phyloP scores from a whole-genome alignment of 306 rosid species.

The Cucumis cinereus region DNA sequence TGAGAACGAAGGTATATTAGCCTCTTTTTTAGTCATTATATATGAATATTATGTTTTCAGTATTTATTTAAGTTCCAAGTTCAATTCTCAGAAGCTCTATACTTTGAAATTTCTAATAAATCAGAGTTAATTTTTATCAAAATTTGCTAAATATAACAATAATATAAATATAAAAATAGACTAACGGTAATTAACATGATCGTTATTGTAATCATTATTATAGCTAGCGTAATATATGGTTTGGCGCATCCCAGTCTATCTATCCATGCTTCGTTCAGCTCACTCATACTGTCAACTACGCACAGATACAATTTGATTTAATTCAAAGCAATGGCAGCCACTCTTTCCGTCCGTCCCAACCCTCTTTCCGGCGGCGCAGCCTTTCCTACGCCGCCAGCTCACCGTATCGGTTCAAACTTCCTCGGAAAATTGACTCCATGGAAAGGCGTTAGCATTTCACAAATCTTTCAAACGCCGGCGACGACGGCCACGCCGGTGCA shows the following conservation, averaged over 20 bases:
- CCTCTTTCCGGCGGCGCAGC: constrained; percentile 44
- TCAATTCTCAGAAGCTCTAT: too few species aligned
- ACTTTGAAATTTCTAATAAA: too few species aligned
- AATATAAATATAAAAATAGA: too few species aligned
- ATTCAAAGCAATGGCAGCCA: constrained; percentile 33
- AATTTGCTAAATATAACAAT: too few species aligned
- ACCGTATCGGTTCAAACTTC: constrained; percentile 12
- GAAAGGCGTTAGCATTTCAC: constrained; percentile 17
- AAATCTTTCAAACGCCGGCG: constrained; percentile 17
- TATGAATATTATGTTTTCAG: too few species aligned
- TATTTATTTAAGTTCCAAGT: too few species aligned
- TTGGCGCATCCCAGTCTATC: neutral
- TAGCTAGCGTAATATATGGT: neutral
- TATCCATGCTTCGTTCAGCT: neutral
- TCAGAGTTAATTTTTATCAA: too few species aligned
- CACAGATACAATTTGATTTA: neutral
- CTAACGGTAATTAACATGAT: too few species aligned
- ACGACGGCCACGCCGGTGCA: constrained; percentile 33
- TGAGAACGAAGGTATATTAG: too few species aligned
- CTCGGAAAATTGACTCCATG: constrained; percentile 18
- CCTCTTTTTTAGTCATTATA: too few species aligned
- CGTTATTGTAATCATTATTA: too few species aligned
- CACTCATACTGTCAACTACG: neutral
- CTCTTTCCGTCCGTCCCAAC: constrained; percentile 78
- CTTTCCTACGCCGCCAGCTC: constrained; percentile 30